Evolutionary conservation across 352 stramenopile genomes (phyloP), one percentile per base, ranked within the genome.

Genomic region (Pythium volutum): DNA sequence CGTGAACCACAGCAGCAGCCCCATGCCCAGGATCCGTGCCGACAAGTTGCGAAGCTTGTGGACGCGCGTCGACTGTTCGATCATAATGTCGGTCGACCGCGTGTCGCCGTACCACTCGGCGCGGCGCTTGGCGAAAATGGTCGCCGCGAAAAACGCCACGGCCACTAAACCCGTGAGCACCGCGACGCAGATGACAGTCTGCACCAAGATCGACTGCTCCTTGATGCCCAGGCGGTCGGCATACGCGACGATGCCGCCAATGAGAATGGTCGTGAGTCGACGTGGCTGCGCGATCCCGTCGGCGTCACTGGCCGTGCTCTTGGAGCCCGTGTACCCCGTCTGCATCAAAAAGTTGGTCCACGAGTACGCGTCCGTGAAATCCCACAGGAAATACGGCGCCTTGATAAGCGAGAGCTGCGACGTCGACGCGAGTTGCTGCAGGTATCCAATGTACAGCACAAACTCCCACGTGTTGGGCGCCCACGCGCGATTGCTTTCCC

Each of bases 401-500:
- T 90, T 88, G 42, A 84, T 67, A 22, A 87, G 54, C 26, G 77
- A 86, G n/a, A 87, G 66, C 42, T 87, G 69, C 36, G 81, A 91
- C 0, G 82, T 57, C 6, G 77, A 73, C 27, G 73, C 67, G 66
- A 92, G 77, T 23, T 87, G 76, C 70, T 92, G 82, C 18, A 55
- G n/a, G 48, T 55, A 55, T 12, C 48, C 48, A 49, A 92, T 61
- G 62, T 86, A 89, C 29, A 65, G 65, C 18, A 84, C 72, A 64
- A 88, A 81, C 66, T 91, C 82, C 82, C 82, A 91, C 23, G 80
- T 84, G 60, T 92, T 92, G 4, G 82, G 82, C 47, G 78, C 79
- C 79, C 77, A 89, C 33, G 71, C 43, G 8, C 74, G 34, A 29
- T 85, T 11, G 69, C 69, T 71, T 66, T 18, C 49, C 56, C 56